Evolutionary conservation across 164 flowering plant species (phyloP), one percentile per base, ranked within the genome.

Genomic region (Santalum album): DNA sequence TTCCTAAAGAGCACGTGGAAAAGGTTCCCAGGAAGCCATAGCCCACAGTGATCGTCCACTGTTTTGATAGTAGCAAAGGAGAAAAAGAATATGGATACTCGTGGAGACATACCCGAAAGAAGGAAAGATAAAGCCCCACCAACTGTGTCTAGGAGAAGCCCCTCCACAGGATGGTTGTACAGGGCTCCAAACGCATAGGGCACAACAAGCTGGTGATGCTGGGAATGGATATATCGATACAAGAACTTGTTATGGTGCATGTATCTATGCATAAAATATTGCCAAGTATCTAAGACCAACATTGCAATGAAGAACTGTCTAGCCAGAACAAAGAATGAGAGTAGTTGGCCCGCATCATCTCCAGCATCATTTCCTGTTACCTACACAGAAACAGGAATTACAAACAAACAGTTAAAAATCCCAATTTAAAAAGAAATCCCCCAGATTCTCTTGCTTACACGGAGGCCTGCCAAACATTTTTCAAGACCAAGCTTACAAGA

Each of bases 181-280:
- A 90, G 65, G 57, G 99, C 99, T 55, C 99, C 99, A 72, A 72
- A 87, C 10, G 97, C 86, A 68, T 94, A 94, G 2, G 99, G 99
- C 3, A 89, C 99, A 34, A 87, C 73, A 38, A 94, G 95, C 19
- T 87, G 80, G 60, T 90, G 97, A 62, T 90, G 99, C 39, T 74
- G 92, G 32, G 97, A 87, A 71, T 90, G 99, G 68, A 94, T 76
- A 51, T 94, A 92, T 15, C 78, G 74, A 68, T 87, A 90, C 63
- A 94, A 55, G 67, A 89, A 94, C 69, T 87, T 94, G 80, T 90
- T 90, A 35, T 83, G 85, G 57, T 92, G 99, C 97, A 92, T 87
- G 66, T 80, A 90, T 52, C 99, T 63, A 54, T 94, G 99, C 87
- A 83, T 80, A 54, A 94, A 87, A 66, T 90, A 92, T 57, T 90